phyloP scores from a whole-genome alignment of 345 rosid species.

The Raphanus sativus region DNA sequence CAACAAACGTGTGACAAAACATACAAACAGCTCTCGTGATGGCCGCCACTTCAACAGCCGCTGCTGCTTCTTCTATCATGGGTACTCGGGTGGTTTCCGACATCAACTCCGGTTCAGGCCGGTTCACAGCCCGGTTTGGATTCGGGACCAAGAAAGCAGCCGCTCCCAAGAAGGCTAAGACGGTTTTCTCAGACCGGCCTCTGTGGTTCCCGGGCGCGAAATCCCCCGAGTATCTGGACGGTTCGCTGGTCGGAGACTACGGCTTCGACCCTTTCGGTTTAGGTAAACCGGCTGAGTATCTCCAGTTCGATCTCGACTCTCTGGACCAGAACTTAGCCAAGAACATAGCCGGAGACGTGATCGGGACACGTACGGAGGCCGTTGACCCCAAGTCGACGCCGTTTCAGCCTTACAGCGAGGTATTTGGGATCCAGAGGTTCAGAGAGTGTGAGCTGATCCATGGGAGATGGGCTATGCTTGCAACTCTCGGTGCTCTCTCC shows the following conservation, averaged over 20 bases:
- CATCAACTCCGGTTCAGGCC: conserved; percentile 33
- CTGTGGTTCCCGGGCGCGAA: conserved; percentile 76
- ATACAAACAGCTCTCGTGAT: conserved; percentile 15
- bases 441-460: conserved; percentile 90
- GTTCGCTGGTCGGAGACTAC: conserved; percentile 74
- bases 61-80: conserved; percentile 53
- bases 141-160: conserved; percentile 44
- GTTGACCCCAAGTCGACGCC: conserved; percentile 69
- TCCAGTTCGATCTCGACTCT: conserved; percentile 76
- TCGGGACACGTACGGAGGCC: conserved; percentile 55
- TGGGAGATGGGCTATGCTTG: conserved; percentile 91
- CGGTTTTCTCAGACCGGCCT: conserved; percentile 42
- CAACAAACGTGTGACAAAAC: neutral
- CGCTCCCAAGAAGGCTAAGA: conserved; percentile 37
- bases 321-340: conserved; percentile 89
- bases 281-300: conserved; percentile 79
- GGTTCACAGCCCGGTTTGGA: conserved; percentile 58
- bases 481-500: conserved; percentile 66
- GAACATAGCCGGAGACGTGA: conserved; percentile 66
- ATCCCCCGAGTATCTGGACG: conserved; percentile 78
- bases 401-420: conserved; percentile 82
- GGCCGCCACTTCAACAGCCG: conserved; percentile 65
- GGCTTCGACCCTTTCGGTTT: conserved; percentile 90
- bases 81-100: conserved; percentile 45
- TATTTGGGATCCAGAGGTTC: conserved; percentile 79